A percentile compares a stretch with the other conserved stretches of the same genome.
phyloP scores from a whole-genome alignment of 306 rosid genomes.

The Castanea crenata region DNA sequence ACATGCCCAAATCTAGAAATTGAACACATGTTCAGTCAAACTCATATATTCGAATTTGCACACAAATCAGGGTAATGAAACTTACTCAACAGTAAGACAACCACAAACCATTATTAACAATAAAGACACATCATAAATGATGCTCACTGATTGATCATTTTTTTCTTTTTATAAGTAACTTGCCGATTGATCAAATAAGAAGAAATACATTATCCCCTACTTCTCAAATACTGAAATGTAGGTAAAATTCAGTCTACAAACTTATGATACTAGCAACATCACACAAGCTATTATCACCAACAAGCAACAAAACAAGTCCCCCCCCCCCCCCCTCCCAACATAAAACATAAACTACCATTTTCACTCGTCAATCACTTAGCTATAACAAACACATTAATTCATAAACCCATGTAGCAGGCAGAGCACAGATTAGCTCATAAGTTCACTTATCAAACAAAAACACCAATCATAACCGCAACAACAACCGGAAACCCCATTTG shows the following conservation, averaged over 20 bases:
- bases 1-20: not conserved
- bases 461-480: not conserved
- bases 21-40: not conserved
- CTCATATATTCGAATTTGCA: not conserved
- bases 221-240: not conserved
- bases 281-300: not conserved
- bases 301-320: not conserved
- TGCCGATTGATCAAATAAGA: not conserved
- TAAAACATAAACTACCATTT: not conserved
- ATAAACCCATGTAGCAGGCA: not conserved
- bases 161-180: not conserved
- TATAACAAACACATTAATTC: not conserved
- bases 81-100: not conserved
- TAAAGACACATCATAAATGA: not conserved
- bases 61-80: not conserved
- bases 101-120: not conserved
- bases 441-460: not conserved
- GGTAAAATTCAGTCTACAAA: not conserved
- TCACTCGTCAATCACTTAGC: slow-evolving; percentile 5
- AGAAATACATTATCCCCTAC: not conserved
- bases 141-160: not conserved
- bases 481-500: not conserved
- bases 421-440: not conserved
- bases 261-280: not conserved
- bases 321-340: not conserved